A percentile compares a stretch with the other conserved stretches of the same genome.
Evolutionary conservation across 345 rosid species (phyloP).

Genomic region (Sapria himalayana): DNA sequence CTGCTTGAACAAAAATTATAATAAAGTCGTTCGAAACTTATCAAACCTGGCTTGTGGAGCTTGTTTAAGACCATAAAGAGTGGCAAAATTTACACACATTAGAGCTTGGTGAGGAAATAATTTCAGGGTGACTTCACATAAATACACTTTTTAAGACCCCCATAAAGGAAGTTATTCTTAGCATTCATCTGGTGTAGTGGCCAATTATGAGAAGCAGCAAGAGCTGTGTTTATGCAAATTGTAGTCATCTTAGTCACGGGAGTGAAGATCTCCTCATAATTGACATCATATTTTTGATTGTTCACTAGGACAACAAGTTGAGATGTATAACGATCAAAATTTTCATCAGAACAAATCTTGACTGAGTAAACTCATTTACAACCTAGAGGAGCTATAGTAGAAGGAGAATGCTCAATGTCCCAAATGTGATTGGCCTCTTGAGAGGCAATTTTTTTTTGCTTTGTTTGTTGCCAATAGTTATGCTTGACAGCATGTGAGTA

Average conservation of each 20-base stretch:
- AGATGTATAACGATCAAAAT: neutral
- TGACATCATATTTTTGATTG: neutral
- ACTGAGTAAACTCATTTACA: constrained; percentile 1
- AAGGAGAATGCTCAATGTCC: no score
- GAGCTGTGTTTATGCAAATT: neutral
- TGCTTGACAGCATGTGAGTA: no score
- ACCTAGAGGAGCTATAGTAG: neutral
- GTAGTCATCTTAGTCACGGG: constrained; percentile 1
- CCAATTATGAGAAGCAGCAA: neutral
- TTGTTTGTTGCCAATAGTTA: no score
- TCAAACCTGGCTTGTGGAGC: constrained; percentile 4
- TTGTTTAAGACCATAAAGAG: neutral
- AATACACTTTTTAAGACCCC: neutral
- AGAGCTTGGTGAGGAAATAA: neutral
- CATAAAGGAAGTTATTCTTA: neutral
- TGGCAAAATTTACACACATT: neutral
- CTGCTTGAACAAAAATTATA: neutral
- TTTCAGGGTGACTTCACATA: neutral
- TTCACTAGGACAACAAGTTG: no score
- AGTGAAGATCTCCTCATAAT: neutral
- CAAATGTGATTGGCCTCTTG: no score
- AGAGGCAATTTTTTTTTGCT: no score
- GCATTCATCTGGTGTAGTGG: no score
- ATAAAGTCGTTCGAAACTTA: neutral
- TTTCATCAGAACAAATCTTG: neutral